phyloP scores from a whole-genome alignment of 2,329 filamentous ascomycete species.

The Pyrenochaeta sp. region DNA sequence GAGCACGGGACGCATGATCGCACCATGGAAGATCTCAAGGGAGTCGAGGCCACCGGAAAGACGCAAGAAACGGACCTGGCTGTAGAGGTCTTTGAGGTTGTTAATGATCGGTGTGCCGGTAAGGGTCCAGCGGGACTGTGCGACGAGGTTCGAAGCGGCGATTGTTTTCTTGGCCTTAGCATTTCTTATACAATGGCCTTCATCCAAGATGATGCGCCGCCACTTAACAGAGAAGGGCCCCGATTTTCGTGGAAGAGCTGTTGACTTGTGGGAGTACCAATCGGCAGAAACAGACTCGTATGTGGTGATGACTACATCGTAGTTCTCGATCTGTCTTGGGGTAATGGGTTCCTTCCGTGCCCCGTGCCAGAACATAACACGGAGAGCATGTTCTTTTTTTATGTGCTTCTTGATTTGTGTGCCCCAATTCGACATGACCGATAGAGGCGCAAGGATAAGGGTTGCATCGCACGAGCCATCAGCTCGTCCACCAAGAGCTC shows the following conservation, averaged over 20 bases:
- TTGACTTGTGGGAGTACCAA: slow-evolving; percentile 59
- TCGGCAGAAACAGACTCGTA: slow-evolving; percentile 80
- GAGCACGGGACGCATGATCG: slow-evolving; percentile 74
- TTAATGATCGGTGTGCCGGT: slow-evolving; percentile 77
- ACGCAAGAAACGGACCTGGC: slow-evolving; percentile 77
- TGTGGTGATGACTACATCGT: slow-evolving; percentile 83
- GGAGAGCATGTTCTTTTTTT: slow-evolving; percentile 67
- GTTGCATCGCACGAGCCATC: slow-evolving; percentile 62
- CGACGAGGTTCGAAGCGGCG: slow-evolving; percentile 72
- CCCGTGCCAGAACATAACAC: slow-evolving; percentile 79
- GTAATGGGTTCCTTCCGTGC: slow-evolving; percentile 60
- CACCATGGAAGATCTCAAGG: slow-evolving; percentile 75
- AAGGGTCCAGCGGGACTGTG: slow-evolving; percentile 76
- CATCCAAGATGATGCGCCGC: slow-evolving; percentile 67
- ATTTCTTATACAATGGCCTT: slow-evolving; percentile 77
- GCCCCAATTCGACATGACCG: slow-evolving; percentile 91
- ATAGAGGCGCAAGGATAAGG: slow-evolving; percentile 81
- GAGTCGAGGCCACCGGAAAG: slow-evolving; percentile 79
- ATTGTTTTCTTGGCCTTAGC: slow-evolving; percentile 74
- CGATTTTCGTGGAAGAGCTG: slow-evolving; percentile 37
- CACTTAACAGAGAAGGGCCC: slow-evolving; percentile 71
- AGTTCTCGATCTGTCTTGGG: slow-evolving; percentile 66
- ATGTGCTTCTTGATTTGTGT: slow-evolving; percentile 80
- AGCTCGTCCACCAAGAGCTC: slow-evolving; percentile 31
- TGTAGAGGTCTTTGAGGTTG: slow-evolving; percentile 81